Evolutionary conservation across 768 basidiomycete species (phyloP), one percentile per base, ranked within the genome.

Genomic region (Phanerodontia chrysosporium): DNA sequence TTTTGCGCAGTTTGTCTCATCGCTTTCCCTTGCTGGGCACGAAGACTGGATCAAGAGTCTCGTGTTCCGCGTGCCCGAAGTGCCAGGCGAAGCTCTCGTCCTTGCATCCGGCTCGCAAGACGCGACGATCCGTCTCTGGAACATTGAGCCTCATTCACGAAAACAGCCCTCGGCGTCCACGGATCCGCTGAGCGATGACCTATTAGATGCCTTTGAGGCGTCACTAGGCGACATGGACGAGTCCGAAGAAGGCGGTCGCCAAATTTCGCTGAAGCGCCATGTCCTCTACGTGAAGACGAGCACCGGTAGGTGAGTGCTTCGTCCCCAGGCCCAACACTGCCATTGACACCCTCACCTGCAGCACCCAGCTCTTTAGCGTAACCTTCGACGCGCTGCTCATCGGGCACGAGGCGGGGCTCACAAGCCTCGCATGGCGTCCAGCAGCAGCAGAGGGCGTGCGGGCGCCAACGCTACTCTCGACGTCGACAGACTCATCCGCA

Each of bases 81-180:
- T 78, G n/a, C 10, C 12, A 10, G 3, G 30, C 22, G 32, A 39
- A 7, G 74, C 79, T 29, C 77, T 98, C 8, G 69, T 89, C 0
- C 78, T 99, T 36, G 95, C 97, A 1, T 95, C 95, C 24, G 97
- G 94, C 1, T 95, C 95, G 9, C 97, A 98, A 73, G 97, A 99
- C 69, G 85, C 86, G 8, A 95, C 91, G 28, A 91, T 98, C 55
- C 86, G 97, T 42, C 75, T 98, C 3, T 99, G 97, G 97, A 86
- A 85, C 58, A 85, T 99, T 62, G 83, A 88, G 45, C 67, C 75
- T 18, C 70, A 83, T 30, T 71, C 68, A 44, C 14, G 35, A 24
- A 76, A 75, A 59, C 61, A 69, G 27, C 30, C 56, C 2, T 21
- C 60, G 21, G 14, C 55, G 2, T 29, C 57, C 10, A 30, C 36